Evolutionary conservation across 768 basidiomycete genomes (phyloP).

Genomic region (Crassisporium funariophilum): DNA sequence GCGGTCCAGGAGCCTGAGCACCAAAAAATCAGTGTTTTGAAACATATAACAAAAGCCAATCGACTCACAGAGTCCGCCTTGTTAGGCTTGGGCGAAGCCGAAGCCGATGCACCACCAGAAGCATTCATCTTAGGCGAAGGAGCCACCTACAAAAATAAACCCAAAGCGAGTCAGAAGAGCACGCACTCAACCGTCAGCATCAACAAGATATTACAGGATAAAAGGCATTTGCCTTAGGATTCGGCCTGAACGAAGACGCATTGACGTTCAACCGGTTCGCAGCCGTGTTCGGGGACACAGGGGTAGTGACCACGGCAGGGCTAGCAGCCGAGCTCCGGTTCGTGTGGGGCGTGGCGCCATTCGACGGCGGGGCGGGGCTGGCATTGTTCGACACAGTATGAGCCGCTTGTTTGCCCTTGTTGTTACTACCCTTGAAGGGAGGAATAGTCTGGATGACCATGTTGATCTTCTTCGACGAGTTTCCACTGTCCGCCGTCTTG

Average conservation of each 20-base stretch:
- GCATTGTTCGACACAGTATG: constrained; percentile 14
- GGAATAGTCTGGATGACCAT: constrained; percentile 93
- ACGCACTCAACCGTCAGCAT: constrained; percentile 20
- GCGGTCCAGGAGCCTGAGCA: constrained; percentile 44
- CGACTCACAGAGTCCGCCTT: constrained; percentile 56
- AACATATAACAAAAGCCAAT: not conserved
- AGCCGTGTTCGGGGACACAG: constrained; percentile 52
- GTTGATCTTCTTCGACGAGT: constrained; percentile 47
- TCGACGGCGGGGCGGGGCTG: constrained; percentile 3
- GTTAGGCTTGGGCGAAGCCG: constrained; percentile 56
- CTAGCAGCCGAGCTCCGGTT: constrained; percentile 18
- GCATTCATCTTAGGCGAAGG: constrained; percentile 46
- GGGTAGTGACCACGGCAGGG: constrained; percentile 25
- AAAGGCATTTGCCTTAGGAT: constrained; percentile 76
- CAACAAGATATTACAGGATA: constrained; percentile 55
- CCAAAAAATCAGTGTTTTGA: not conserved
- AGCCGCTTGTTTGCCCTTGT: constrained; percentile 17
- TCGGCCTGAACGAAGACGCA: constrained; percentile 90
- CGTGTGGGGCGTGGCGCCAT: constrained; percentile 15
- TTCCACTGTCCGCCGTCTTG: constrained; percentile 15
- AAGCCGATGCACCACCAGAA: constrained; percentile 33
- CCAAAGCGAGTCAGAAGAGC: constrained; percentile 19
- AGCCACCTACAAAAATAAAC: constrained; percentile 39
- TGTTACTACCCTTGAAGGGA: constrained; percentile 76
- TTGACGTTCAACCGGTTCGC: constrained; percentile 78